These are phyloP conservation scores for Spongospora subterranea DNA, from an alignment of 208 protist genomes.

Conservation along the genomic window DNA sequence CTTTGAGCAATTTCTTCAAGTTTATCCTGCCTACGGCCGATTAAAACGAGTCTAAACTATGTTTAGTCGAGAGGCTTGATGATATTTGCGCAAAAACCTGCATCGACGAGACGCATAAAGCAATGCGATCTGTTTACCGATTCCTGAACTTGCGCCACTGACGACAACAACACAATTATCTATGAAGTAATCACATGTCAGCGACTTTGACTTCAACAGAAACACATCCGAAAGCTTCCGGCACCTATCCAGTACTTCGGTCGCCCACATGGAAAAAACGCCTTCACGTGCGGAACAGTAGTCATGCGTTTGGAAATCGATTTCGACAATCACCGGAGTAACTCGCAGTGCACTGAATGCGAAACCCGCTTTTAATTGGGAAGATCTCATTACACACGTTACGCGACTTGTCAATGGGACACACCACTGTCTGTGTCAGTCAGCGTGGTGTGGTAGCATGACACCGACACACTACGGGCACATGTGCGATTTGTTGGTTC, in stretches of 20 bases:
- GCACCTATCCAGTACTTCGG: neutral
- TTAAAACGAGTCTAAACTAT: neutral
- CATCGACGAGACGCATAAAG: conserved; percentile 15
- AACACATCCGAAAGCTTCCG: neutral
- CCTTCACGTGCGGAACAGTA: conserved; percentile 35
- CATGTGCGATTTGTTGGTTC: too few species aligned
- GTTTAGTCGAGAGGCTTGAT: neutral
- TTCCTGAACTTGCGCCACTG: conserved; percentile 17
- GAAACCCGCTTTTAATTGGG: neutral
- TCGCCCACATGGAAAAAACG: neutral
- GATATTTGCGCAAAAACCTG: neutral
- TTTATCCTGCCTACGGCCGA: neutral
- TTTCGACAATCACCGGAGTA: neutral
- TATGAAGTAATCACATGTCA: neutral
- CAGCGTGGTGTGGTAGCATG: neutral
- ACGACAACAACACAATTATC: conserved; percentile 50
- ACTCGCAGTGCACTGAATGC: neutral
- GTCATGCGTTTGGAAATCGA: neutral
- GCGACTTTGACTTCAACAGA: neutral
- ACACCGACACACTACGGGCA: neutral
- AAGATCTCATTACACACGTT: neutral
- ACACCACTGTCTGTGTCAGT: neutral
- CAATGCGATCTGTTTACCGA: conserved; percentile 51
- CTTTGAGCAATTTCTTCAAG: conserved; percentile 11
- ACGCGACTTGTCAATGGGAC: neutral